Evolutionary conservation across 495 filamentous ascomycete species (phyloP), one percentile per base, ranked within the genome.

Genomic region (Hypoxylon trugodes): DNA sequence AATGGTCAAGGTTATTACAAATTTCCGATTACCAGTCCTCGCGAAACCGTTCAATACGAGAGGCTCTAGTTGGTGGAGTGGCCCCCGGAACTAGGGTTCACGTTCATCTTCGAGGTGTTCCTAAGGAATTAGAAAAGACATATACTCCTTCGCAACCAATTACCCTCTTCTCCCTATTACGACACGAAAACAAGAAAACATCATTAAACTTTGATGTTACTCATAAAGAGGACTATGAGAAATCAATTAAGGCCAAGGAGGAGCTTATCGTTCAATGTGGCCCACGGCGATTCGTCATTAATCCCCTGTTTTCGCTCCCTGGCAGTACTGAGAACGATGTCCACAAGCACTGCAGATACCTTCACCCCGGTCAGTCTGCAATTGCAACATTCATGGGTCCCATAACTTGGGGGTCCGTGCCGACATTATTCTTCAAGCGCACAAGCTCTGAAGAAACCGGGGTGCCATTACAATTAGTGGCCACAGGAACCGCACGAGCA

Each of bases 101-200:
- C 30, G 77, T 98, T 16, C 81, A 96, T 71, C 80, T 98, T 32
- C 88, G 87, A 63, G 87, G 84, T 33, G 89, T 94, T 1, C 87
- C 92, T 0, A 69, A 81, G 1, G 74, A 81, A 2, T 69, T 91
- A 6, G 85, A 85, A 58, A 61, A 81, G 18, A 69, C 74, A 1
- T 82, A 85, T 65, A 79, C 76, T 53, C 79, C 84, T 25, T 79
- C 82, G 6, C 76, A 77, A 30, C 92, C 91, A 1, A 45, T 91
- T 1, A 81, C 87, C 0, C 75, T 96, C 15, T 92, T 94, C 78
- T 93, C 91, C 1, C 84, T 98, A 0, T 82, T 98, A 33, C 86
- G 92, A 16, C 95, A 98, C 71, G 95, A 98, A 77, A 91, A 97
- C 72, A 98, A 98, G 79, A 85, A 86, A 56, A 91, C 93, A 3